phyloP scores from a whole-genome alignment of 2,329 filamentous ascomycete genomes.

The Neophaeococcomyces aloes region DNA sequence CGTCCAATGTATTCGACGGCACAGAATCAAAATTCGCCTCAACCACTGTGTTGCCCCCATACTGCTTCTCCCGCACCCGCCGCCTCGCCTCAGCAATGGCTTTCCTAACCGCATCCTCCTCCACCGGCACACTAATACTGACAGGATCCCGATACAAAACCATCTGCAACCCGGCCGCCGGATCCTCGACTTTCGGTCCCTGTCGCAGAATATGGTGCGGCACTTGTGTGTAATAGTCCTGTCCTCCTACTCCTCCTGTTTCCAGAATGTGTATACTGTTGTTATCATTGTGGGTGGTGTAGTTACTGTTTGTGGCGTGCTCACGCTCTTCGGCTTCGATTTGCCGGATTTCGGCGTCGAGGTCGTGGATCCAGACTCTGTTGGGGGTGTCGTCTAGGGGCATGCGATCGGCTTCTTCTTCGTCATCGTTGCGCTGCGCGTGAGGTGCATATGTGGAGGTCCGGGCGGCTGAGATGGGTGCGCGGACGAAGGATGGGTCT shows the following conservation, averaged over 20 bases:
- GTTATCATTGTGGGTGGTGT: too few species aligned
- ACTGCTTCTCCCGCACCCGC: constrained; percentile 48
- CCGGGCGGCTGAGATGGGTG: neutral
- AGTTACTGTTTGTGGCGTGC: too few species aligned
- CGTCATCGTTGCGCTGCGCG: neutral
- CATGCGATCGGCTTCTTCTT: constrained; percentile 52
- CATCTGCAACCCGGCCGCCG: constrained; percentile 31
- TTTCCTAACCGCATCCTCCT: constrained; percentile 66
- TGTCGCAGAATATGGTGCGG: constrained; percentile 54
- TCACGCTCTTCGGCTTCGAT: constrained; percentile 46
- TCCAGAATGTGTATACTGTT: constrained; percentile 69
- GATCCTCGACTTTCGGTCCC: constrained; percentile 21
- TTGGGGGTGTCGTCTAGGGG: constrained; percentile 75
- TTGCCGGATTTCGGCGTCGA: constrained; percentile 76
- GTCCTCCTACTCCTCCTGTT: constrained; percentile 77
- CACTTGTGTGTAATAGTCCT: constrained; percentile 62
- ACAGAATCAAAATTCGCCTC: neutral
- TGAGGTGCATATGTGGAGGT: neutral
- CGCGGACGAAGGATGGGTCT: too few species aligned
- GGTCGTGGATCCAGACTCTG: constrained; percentile 80
- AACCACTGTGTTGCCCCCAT: constrained; percentile 11
- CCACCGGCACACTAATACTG: constrained; percentile 63
- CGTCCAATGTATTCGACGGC: too few species aligned
- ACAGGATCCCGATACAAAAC: constrained; percentile 75
- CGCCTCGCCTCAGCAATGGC: constrained; percentile 72